Base-by-base conservation (phyloP, 352 stramenopile genomes). In the Pythium plurisporium region DNA sequence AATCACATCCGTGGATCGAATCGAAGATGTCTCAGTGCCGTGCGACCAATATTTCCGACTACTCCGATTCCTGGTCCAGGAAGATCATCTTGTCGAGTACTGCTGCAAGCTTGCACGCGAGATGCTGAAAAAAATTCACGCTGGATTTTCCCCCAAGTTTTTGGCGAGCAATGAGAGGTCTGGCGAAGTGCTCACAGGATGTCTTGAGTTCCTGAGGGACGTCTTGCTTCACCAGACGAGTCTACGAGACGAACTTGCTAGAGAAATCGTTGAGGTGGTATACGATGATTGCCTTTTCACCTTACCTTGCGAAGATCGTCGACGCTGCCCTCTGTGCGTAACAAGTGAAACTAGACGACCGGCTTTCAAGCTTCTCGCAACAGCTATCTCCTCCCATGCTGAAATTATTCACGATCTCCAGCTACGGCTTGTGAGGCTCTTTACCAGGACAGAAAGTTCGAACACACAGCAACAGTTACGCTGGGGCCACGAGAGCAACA, bases 231-330 rank as follows among this genome's bases (percentile, higher is more conserved):
- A 74, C 25, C 78, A 94, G 47, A 57, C 71, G 22, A 67, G 70
- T 31, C 65, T 87, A 9, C 69, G 79, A 40, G 61, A 69, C 20
- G 69, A 74, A 44, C 74, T 94, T 12, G 77, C 80, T 2, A 64
- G 61, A 7, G 71, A 87, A 19, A 78, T 94, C 34, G 74, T 93
- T 7, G 76, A 92, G 36, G 83, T 91, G 11, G 80, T 94, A 2
- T 94, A 91, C 47, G 83, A 94, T 31, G 76, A 92, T 42, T 90
- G 83, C 31, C 59, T 95, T 33, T 95, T 95, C 53, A 92, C 82
- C 19, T 56, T 92, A 6, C 83, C 83, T n/a, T 78, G 70, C 0
- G 73, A 74, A 55, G 75, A 88, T 57, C 74, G 72, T 12, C 77
- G 70, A 43, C 76, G 80, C 33, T 82, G 79, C 38, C 82, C 81